A percentile compares a stretch with the other conserved stretches of the same genome.
phyloP scores from a whole-genome alignment of 306 rosid genomes.

The Delonix regia region DNA sequence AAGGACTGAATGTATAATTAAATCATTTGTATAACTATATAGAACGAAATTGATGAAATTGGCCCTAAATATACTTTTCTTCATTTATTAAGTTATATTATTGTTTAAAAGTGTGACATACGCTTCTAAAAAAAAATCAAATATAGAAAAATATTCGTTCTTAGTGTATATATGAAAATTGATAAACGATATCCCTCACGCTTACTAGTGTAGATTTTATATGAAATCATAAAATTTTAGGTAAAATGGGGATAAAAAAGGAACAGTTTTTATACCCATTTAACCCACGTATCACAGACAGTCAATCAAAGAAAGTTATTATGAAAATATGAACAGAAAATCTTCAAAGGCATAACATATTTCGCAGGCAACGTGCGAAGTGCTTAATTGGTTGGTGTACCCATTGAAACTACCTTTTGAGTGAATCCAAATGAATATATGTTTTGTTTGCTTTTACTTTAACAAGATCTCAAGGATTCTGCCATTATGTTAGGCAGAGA shows the following conservation, averaged over 20 bases:
- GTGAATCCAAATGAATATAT: not conserved
- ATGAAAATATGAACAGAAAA: not conserved
- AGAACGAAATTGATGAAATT: too few relatives aligned
- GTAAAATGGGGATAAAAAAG: not conserved
- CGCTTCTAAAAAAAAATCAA: too few relatives aligned
- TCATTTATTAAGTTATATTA: too few relatives aligned
- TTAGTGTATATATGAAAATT: too few relatives aligned
- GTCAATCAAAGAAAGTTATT: not conserved
- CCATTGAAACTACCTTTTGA: not conserved
- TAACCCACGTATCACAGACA: not conserved
- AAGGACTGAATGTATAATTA: not conserved
- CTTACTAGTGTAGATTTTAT: not conserved
- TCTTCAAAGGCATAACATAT: not conserved
- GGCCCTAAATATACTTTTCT: too few relatives aligned
- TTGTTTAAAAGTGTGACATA: too few relatives aligned
- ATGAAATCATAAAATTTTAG: not conserved
- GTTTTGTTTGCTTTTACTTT: not conserved
- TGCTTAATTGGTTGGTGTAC: not conserved
- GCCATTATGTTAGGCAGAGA: not conserved
- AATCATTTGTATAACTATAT: not conserved
- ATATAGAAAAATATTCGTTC: too few relatives aligned
- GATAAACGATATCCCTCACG: not conserved
- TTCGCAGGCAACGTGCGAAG: not conserved
- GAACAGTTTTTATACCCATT: not conserved
- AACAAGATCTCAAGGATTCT: slow-evolving; percentile 8